Evolutionary conservation across 2,329 filamentous ascomycete species (phyloP).

Genomic region (Trichoderma hamatum): DNA sequence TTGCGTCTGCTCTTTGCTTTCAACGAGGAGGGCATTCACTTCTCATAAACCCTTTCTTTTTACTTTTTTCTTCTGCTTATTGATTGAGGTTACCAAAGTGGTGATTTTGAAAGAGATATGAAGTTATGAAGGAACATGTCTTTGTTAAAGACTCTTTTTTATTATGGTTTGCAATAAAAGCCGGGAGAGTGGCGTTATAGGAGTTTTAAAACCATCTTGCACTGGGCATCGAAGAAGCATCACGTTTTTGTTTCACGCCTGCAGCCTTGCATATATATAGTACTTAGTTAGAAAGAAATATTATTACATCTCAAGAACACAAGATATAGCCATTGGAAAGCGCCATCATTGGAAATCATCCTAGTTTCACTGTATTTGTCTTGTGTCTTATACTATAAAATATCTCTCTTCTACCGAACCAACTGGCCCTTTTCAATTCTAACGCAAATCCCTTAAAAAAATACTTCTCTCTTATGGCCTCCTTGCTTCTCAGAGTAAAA

Average conservation of each 20-base stretch:
- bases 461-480: background rate
- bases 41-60: constrained; percentile 57
- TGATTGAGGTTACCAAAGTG: background rate
- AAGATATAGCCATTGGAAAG: background rate
- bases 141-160: background rate
- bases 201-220: background rate
- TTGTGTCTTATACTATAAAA: constrained; percentile 4
- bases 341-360: background rate
- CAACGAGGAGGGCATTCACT: constrained; percentile 92
- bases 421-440: background rate
- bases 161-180: constrained; percentile 7
- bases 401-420: constrained; percentile 10
- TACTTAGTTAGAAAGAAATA: background rate
- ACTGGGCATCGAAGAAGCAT: constrained; percentile 2
- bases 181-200: constrained; percentile 4
- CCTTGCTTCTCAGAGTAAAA: background rate
- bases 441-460: background rate
- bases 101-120: background rate
- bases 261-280: background rate
- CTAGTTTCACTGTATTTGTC: constrained; percentile 9
- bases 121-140: constrained; percentile 10
- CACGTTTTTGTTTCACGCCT: background rate
- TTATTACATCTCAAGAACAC: background rate
- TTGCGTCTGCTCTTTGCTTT: constrained; percentile 78
- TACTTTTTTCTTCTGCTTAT: background rate